phyloP scores from a whole-genome alignment of 2,329 filamentous ascomycete species.

The Nemania abortiva region DNA sequence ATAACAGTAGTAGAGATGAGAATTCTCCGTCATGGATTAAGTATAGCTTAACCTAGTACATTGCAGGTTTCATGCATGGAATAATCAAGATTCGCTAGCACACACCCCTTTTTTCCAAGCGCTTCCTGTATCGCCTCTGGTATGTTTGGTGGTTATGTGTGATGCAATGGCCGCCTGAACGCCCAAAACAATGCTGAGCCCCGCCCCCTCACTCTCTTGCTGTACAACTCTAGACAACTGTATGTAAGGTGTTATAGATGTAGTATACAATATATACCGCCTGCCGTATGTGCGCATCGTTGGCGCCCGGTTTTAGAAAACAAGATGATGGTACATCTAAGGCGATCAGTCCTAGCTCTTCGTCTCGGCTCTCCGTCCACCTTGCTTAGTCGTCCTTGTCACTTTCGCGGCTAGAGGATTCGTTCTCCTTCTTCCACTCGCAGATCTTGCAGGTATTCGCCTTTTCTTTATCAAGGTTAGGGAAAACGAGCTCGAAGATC shows the following conservation, averaged over 20 bases:
- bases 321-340: conserved; percentile 29
- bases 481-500: conserved; percentile 92
- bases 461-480: conserved; percentile 77
- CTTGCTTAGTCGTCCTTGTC: conserved; percentile 50
- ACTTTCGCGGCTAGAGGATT: conserved; percentile 55
- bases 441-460: conserved; percentile 80
- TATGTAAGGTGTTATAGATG: conserved; percentile 18
- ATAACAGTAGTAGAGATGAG: conserved; percentile 29
- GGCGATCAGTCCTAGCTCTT: conserved; percentile 33
- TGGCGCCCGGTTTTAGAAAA: conserved; percentile 21
- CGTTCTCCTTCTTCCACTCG: conserved; percentile 64
- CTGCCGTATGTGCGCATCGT: conserved; percentile 14
- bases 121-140: not conserved
- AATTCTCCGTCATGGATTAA: conserved; percentile 24
- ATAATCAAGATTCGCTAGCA: not conserved
- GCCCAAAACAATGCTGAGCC: conserved; percentile 36
- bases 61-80: not conserved
- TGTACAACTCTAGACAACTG: conserved; percentile 31
- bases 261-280: conserved; percentile 40
- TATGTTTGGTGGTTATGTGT: conserved; percentile 15
- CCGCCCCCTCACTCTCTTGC: conserved; percentile 15
- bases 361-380: conserved; percentile 29
- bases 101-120: conserved; percentile 2
- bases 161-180: conserved; percentile 39
- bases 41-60: conserved; percentile 16